Conservation (phyloP, 1,284 basidiomycete genomes). For the Malassezia dermatis region DNA sequence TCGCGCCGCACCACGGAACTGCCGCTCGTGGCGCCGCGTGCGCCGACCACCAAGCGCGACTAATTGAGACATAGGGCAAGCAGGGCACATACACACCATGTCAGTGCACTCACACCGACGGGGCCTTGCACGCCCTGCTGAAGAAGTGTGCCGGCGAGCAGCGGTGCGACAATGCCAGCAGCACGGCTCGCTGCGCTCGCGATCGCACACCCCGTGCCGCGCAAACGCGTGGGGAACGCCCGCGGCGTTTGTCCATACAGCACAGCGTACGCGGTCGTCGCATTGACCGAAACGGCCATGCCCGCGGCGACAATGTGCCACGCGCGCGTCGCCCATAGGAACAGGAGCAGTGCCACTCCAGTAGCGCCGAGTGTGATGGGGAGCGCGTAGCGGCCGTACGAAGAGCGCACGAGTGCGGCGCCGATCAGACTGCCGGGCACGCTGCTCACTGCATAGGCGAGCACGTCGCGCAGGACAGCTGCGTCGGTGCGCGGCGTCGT, state of each 20-base stretch:
- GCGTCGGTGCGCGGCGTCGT: constrained; percentile 17
- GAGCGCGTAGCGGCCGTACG: constrained; percentile 64
- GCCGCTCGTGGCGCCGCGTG: not conserved
- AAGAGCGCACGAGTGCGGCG: constrained; percentile 73
- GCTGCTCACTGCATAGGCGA: constrained; percentile 34
- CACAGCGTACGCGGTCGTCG: constrained; percentile 40
- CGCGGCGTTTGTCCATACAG: constrained; percentile 44
- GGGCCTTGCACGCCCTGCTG: constrained; percentile 19
- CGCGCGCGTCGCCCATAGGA: constrained; percentile 18
- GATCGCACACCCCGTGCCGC: constrained; percentile 36
- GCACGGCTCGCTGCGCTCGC: constrained; percentile 38
- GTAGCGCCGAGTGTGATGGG: constrained; percentile 27
- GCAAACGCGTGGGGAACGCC: constrained; percentile 33
- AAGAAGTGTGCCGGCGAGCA: constrained; percentile 31
- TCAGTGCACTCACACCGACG: constrained; percentile 18
- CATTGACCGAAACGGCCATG: constrained; percentile 28
- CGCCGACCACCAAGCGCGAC: constrained; percentile 9
- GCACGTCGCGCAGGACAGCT: constrained; percentile 25
- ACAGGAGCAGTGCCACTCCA: constrained; percentile 25
- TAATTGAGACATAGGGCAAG: constrained; percentile 2
- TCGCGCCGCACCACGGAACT: not conserved
- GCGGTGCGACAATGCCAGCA: constrained; percentile 38
- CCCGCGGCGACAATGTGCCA: constrained; percentile 1
- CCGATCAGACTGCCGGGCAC: constrained; percentile 58
- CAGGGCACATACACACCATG: constrained; percentile 17